phyloP scores from a whole-genome alignment of 2,329 filamentous ascomycete species.

The Apiospora marii region DNA sequence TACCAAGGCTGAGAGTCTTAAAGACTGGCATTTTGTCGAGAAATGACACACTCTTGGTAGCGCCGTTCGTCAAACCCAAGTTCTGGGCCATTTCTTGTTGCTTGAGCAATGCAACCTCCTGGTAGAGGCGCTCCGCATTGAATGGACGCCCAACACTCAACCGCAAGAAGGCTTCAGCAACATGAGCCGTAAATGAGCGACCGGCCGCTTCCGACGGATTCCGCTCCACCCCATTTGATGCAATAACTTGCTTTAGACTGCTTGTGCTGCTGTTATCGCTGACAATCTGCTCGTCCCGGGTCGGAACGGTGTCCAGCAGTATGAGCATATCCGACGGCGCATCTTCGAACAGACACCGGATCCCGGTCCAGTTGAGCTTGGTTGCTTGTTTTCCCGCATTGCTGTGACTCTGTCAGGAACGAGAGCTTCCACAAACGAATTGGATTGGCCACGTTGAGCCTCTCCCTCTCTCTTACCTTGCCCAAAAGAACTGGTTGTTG shows the following conservation, averaged over 20 bases:
- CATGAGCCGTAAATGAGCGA: slow-evolving; percentile 65
- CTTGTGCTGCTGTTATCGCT: slow-evolving; percentile 46
- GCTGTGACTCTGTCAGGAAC: slow-evolving; percentile 54
- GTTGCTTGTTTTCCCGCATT: slow-evolving; percentile 65
- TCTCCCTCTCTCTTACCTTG: slow-evolving; percentile 61
- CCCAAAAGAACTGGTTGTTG: slow-evolving; percentile 71
- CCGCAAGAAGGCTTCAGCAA: slow-evolving; percentile 63
- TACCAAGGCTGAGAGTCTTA: slow-evolving; percentile 63
- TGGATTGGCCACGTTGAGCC: not conserved
- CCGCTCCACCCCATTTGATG: slow-evolving; percentile 64
- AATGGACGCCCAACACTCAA: slow-evolving; percentile 63
- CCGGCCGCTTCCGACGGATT: slow-evolving; percentile 51
- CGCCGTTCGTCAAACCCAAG: slow-evolving; percentile 55
- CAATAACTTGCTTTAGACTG: slow-evolving; percentile 69
- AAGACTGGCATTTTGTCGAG: slow-evolving; percentile 55
- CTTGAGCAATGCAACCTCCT: slow-evolving; percentile 59
- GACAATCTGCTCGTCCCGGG: slow-evolving; percentile 55
- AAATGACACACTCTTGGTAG: slow-evolving; percentile 45
- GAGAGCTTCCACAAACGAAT: not conserved
- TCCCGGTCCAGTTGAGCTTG: slow-evolving; percentile 69
- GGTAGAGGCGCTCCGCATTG: slow-evolving; percentile 62
- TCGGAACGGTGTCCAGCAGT: slow-evolving; percentile 67
- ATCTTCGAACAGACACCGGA: slow-evolving; percentile 69
- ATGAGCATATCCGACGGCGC: slow-evolving; percentile 69
- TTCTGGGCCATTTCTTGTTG: slow-evolving; percentile 54